Base-by-base conservation (phyloP, 1,284 basidiomycete genomes). In the Melanopsichium pennsylvanicum region DNA sequence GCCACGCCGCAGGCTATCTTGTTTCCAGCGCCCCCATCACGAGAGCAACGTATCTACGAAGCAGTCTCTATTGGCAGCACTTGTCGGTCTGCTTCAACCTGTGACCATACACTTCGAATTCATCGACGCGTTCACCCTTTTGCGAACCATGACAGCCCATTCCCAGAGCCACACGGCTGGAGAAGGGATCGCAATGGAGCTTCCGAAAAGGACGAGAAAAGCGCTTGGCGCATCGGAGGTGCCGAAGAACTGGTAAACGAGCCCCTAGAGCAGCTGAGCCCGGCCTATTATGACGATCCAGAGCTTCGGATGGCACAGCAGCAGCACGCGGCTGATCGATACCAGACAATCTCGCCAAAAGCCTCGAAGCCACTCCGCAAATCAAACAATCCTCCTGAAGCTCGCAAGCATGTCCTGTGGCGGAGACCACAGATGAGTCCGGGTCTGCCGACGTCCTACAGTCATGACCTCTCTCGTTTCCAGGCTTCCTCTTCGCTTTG, bases 361-460 rank as follows among this genome's bases (percentile, higher is more conserved):
- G n/a, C n/a, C n/a, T n/a, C n/a, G n/a, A n/a, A n/a, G n/a, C n/a
- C n/a, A n/a, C n/a, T n/a, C n/a, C n/a, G n/a, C n/a, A n/a, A n/a
- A n/a, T n/a, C n/a, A n/a, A n/a, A n/a, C n/a, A n/a, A n/a, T n/a
- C n/a, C n/a, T n/a, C 23, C 2, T 10, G 21, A 21, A 22, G 10
- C 11, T 3, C 41, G 23, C 13, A 22, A 12, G 13, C 7, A 18
- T 11, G 3, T 16, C 9, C n/a, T 3, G 4, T 31, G 36, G 22
- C 52, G 52, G 15, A 33, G 60, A 18, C 54, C 54, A 13, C 31
- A 18, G 4, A 25, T 52, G 9, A 13, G 36, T 25, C 11, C 48
- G 10, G 60, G 60, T 8, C 33, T 52, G 16, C 54, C 60, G 4
- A 57, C 40, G 0, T 44, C 48, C 5, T 63, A 48, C 18, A 12